These are phyloP conservation scores for Coemansia sp. DNA, from an alignment of 371 early-diverging fungal genomes.

Conservation along the genomic window DNA sequence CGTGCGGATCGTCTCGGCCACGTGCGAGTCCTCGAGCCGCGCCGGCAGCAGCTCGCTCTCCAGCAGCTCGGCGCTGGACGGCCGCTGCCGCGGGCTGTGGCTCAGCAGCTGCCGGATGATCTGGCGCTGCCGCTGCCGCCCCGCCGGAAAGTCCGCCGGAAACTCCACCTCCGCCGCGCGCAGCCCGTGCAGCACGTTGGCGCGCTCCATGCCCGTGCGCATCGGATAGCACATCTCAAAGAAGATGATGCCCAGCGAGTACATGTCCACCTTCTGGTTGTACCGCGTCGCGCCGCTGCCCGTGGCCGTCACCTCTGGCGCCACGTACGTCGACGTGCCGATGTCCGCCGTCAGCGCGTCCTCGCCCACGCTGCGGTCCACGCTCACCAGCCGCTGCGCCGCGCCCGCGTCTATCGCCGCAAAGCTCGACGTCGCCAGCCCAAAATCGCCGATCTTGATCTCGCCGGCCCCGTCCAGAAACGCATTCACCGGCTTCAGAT, in stretches of 20 bases:
- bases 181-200: constrained; percentile 60
- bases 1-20: constrained; percentile 86
- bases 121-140: constrained; percentile 61
- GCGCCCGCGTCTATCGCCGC: constrained; percentile 37
- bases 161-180: constrained; percentile 62
- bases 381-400: constrained; percentile 52
- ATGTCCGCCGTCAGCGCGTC: constrained; percentile 67
- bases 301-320: constrained; percentile 86
- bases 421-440: constrained; percentile 73
- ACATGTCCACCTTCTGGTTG: constrained; percentile 80
- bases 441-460: constrained; percentile 92
- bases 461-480: constrained; percentile 66
- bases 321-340: constrained; percentile 86
- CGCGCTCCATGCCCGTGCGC: constrained; percentile 79
- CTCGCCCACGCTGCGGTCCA: constrained; percentile 51
- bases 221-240: constrained; percentile 78
- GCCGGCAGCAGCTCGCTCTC: constrained; percentile 79
- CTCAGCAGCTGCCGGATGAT: constrained; percentile 75
- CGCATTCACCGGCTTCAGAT: constrained; percentile 96
- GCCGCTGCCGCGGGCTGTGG: constrained; percentile 80
- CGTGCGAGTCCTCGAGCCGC: constrained; percentile 88
- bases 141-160: constrained; percentile 71
- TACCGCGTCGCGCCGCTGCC: constrained; percentile 56
- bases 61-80: constrained; percentile 81
- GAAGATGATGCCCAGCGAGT: constrained; percentile 73